Evolutionary conservation across 73 alveolate species (phyloP).

Genomic region (Blepharisma stoltei): DNA sequence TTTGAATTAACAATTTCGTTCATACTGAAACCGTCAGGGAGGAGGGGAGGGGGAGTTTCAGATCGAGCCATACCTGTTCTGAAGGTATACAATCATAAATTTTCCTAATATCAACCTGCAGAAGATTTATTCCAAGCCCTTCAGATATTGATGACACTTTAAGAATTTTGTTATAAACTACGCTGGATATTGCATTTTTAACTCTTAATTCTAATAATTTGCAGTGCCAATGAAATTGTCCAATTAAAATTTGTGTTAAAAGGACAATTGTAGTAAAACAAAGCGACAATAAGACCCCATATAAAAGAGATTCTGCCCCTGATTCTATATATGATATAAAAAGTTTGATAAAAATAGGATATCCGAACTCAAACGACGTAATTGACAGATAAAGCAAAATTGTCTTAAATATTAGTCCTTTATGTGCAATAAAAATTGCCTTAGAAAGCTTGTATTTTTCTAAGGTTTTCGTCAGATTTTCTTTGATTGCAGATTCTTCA

Average conservation of each 20-base stretch:
- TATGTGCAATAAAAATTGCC: not conserved
- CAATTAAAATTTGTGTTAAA: not conserved
- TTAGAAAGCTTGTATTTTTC: not conserved
- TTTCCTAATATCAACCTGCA: conserved; percentile 23
- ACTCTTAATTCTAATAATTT: conserved; percentile 6
- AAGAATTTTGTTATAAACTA: conserved; percentile 22
- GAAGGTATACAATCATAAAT: conserved; percentile 21
- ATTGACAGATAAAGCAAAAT: not conserved
- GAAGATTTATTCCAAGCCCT: conserved; percentile 14
- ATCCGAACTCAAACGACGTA: not conserved
- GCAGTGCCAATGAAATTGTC: not conserved
- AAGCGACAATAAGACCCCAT: not conserved
- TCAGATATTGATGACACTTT: not conserved
- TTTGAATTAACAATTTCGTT: too few species aligned
- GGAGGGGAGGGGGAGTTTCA: too few species aligned
- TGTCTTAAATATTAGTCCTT: not conserved
- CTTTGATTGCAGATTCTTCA: not conserved
- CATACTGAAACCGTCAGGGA: too few species aligned
- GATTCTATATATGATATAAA: not conserved
- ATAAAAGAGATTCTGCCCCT: not conserved
- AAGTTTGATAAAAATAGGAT: conserved; percentile 19
- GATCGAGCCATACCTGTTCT: too few species aligned
- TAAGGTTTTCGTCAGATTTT: not conserved
- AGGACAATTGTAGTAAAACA: not conserved
- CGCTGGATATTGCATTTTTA: not conserved